These are phyloP conservation scores for Penicillium psychrosexuale DNA, from an alignment of 2,329 filamentous ascomycete species.

Conservation along the genomic window DNA sequence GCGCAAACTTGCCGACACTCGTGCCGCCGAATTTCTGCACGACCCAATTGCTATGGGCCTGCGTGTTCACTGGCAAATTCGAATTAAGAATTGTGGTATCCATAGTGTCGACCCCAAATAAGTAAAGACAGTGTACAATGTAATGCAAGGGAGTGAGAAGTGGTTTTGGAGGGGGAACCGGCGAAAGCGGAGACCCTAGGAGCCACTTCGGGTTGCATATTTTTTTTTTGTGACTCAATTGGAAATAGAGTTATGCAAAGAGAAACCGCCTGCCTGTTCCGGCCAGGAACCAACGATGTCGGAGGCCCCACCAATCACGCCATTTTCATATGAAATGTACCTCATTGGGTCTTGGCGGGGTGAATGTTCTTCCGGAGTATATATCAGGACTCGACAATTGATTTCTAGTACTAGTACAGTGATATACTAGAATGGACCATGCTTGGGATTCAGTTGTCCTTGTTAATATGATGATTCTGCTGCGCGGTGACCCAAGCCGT, in stretches of 20 bases:
- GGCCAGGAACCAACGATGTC: constrained; percentile 20
- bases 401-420: too few species aligned
- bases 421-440: too few species aligned
- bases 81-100: constrained; percentile 3
- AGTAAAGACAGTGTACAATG: constrained; percentile 20
- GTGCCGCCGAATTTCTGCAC: constrained; percentile 96
- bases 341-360: background rate
- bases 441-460: too few species aligned
- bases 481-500: too few species aligned
- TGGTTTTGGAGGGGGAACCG: constrained; percentile 4
- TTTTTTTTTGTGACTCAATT: constrained; percentile 10
- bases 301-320: constrained; percentile 23
- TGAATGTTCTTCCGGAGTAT: background rate
- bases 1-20: constrained; percentile 89
- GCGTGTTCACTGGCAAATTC: constrained; percentile 7
- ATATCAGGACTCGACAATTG: too few species aligned
- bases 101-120: constrained; percentile 2
- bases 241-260: constrained; percentile 7
- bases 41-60: constrained; percentile 60
- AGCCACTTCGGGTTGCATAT: constrained; percentile 15
- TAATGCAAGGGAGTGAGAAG: constrained; percentile 11
- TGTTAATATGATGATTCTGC: too few species aligned
- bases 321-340: constrained; percentile 2
- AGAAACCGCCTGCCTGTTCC: constrained; percentile 15
- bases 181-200: constrained; percentile 25